Conservation (phyloP, 805 yeast species). For the Candida sanyiensis region DNA sequence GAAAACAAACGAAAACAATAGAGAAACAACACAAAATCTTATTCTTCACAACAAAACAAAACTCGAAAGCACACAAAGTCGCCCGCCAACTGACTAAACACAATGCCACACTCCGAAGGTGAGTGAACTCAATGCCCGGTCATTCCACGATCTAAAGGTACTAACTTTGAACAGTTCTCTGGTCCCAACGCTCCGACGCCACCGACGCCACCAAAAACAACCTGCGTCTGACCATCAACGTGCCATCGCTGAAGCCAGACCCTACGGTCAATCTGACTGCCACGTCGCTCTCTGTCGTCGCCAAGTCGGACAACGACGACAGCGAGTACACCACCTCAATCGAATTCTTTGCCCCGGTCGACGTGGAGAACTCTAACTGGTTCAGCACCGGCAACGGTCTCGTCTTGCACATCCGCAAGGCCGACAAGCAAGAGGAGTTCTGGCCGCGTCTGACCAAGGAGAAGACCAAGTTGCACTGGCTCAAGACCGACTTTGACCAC, state of each 20-base stretch:
- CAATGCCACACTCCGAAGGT: conserved; percentile 6
- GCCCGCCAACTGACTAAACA: background rate
- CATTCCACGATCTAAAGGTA: too few relatives aligned
- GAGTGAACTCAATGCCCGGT: too few relatives aligned
- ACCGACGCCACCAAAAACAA: conserved; percentile 68
- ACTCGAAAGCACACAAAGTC: too few relatives aligned
- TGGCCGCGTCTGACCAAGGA: conserved; percentile 96
- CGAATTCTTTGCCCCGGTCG: conserved; percentile 74
- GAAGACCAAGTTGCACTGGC: conserved; percentile 68
- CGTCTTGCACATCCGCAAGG: conserved; percentile 66
- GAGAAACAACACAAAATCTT: too few relatives aligned
- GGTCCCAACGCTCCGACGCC: conserved; percentile 96
- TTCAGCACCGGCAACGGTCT: conserved; percentile 50
- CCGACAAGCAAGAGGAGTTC: conserved; percentile 60
- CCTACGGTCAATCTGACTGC: conserved; percentile 58
- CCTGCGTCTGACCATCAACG: conserved; percentile 65
- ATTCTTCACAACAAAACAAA: too few relatives aligned
- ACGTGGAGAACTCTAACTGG: conserved; percentile 54
- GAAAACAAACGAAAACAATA: background rate
- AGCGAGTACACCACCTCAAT: conserved; percentile 55
- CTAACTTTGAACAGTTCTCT: conserved; percentile 61
- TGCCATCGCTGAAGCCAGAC: conserved; percentile 62
- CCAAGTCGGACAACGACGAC: conserved; percentile 39
- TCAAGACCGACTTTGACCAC: conserved; percentile 92
- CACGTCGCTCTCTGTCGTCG: conserved; percentile 47